phyloP scores from a whole-genome alignment of 306 rosid species.

The Medicago ruthenica region DNA sequence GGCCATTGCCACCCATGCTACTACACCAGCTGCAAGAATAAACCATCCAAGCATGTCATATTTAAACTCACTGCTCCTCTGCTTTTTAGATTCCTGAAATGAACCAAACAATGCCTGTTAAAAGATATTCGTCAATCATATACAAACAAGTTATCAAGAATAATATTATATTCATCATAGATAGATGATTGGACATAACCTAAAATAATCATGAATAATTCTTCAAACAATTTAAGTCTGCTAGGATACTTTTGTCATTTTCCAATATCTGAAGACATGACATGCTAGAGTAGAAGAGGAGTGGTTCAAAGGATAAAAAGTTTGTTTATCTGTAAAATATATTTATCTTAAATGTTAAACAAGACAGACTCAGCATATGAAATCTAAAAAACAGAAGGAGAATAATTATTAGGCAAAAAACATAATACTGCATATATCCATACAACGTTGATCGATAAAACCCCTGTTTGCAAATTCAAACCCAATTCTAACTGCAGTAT shows the following conservation, averaged over 20 bases:
- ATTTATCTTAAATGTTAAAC: not conserved
- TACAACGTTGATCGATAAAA: not conserved
- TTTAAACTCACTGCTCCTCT: constrained; percentile 67
- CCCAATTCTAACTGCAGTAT: not conserved
- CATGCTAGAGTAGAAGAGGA: constrained; percentile 16
- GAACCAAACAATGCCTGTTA: constrained; percentile 28
- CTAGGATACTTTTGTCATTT: constrained; percentile 2
- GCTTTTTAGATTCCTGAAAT: constrained; percentile 65
- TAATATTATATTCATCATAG: not conserved
- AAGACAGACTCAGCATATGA: not conserved
- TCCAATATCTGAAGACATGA: constrained; percentile 9
- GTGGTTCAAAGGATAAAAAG: constrained; percentile 27
- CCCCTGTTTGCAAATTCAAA: constrained; percentile 15
- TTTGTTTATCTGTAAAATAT: not conserved
- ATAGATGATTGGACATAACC: constrained; percentile 18
- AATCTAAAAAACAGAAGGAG: constrained; percentile 1
- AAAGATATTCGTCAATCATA: not conserved
- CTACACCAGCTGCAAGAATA: constrained; percentile 75
- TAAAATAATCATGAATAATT: not conserved
- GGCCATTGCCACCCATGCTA: constrained; percentile 77
- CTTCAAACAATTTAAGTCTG: constrained; percentile 34
- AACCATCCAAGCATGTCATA: constrained; percentile 88
- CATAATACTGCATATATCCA: not conserved
- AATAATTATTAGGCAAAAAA: not conserved
- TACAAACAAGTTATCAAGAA: not conserved